Conservation (phyloP, 1,284 basidiomycete genomes). For the Ganoderma lingzhi region DNA sequence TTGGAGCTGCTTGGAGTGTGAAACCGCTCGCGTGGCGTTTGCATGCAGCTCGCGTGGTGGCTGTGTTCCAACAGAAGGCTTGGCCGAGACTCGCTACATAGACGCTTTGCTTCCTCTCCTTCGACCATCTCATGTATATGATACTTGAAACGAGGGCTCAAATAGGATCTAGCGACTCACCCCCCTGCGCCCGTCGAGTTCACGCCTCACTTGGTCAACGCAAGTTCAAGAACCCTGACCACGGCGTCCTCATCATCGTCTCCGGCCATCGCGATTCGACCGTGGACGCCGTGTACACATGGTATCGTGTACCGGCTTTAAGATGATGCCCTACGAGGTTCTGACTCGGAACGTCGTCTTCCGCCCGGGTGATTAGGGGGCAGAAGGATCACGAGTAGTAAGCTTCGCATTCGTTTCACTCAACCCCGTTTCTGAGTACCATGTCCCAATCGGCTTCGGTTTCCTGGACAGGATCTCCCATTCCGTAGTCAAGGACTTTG, state of each 20-base stretch:
- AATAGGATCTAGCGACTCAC: no score
- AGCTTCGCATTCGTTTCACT: background rate
- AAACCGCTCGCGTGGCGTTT: background rate
- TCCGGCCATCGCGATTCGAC: slow-evolving; percentile 41
- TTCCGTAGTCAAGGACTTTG: slow-evolving; percentile 46
- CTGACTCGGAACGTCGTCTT: slow-evolving; percentile 41
- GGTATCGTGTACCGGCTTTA: slow-evolving; percentile 23
- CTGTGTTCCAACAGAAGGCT: background rate
- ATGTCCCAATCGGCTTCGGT: slow-evolving; percentile 41
- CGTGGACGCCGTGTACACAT: slow-evolving; percentile 24
- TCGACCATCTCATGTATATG: no score
- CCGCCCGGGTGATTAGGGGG: slow-evolving; percentile 44
- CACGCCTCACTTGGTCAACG: slow-evolving; percentile 43
- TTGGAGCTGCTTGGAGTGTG: no score
- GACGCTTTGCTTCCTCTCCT: no score
- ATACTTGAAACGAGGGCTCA: no score
- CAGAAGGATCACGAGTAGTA: slow-evolving; percentile 47
- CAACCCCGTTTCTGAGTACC: background rate
- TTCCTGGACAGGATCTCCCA: slow-evolving; percentile 53
- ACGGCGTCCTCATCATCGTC: slow-evolving; percentile 48
- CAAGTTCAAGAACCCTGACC: slow-evolving; percentile 44
- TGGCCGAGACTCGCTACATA: no score
- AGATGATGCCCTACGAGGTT: slow-evolving; percentile 42
- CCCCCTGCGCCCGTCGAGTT: no score
- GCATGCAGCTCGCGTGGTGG: background rate